Base-by-base conservation (phyloP, 495 filamentous ascomycete genomes). In the Penicillium verhagenii region DNA sequence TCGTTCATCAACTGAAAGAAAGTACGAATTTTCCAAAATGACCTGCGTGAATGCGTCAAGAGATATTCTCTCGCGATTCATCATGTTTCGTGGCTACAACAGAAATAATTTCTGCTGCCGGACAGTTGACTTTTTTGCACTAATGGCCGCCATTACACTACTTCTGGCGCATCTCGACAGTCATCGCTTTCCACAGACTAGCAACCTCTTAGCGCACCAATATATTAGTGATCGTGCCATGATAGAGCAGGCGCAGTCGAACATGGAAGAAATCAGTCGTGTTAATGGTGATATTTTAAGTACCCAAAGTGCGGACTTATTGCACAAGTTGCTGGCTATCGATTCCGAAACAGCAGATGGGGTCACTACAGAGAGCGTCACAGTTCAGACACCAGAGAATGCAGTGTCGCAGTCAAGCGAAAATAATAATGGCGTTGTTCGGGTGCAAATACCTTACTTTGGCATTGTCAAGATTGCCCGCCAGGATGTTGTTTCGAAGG, bases 1-100 rank as follows among this genome's bases (percentile, higher is more conserved):
- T 1, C 45, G 53, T 26, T 42, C 48, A 13, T 56, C 56, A 11
- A 6, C 19, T 18, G 58, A 65, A 37, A 29, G 39, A 9, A 48
- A 47, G 18, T 57, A 57, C 40, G 61, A 75, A 13, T 68, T 71
- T 52, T 75, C 68, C 43, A 64, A 65, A 7, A 63, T 70, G 18
- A 68, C 68, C 11, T 72, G 73, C n/a, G 55, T 81, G 0, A 73
- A 75, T 56, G 61, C 74, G 69, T 70, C 73, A 6, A 68, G 79
- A 1, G 73, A 77, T 47, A 66, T 80, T 51, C 61, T 84, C n/a
- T 61, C 58, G 1, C 68, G 71, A 14, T 84, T 74, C 48, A 65
- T 70, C 28, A 25, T 53, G 19, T 59, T 81, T 19, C 72, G 76
- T 31, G 53, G 54, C 26, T 58, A 51, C 8, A 71, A 69, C 35